Conservation (phyloP, 1,284 basidiomycete genomes). For the Rhodotorula glutinis region DNA sequence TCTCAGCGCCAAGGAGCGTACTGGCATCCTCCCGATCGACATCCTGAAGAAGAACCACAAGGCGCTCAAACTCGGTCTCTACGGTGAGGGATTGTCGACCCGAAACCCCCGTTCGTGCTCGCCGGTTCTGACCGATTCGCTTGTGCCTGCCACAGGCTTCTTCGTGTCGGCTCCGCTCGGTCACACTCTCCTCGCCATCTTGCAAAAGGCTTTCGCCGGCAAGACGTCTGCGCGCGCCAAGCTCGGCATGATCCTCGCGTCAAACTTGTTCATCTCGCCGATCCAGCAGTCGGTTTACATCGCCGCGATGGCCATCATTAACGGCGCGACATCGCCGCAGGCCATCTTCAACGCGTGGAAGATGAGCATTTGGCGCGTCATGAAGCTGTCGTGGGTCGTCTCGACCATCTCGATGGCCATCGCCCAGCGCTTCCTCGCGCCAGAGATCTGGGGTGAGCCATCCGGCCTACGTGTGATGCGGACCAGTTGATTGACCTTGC, state of each 20-base stretch:
- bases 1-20: slow-evolving; percentile 38
- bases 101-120: background rate
- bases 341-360: slow-evolving; percentile 69
- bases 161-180: slow-evolving; percentile 77
- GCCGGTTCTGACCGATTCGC: background rate
- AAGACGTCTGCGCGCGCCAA: slow-evolving; percentile 66
- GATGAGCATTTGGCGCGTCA: slow-evolving; percentile 68
- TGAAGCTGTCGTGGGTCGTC: slow-evolving; percentile 71
- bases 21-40: slow-evolving; percentile 42
- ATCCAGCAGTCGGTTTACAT: slow-evolving; percentile 60
- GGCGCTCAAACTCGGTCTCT: slow-evolving; percentile 43
- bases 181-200: slow-evolving; percentile 65
- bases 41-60: slow-evolving; percentile 42
- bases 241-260: slow-evolving; percentile 70
- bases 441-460: slow-evolving; percentile 51
- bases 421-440: slow-evolving; percentile 70
- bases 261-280: slow-evolving; percentile 73
- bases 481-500: background rate
- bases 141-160: slow-evolving; percentile 55
- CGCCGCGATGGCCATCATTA: slow-evolving; percentile 76
- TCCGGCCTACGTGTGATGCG: background rate
- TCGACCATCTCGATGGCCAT: slow-evolving; percentile 67
- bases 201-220: slow-evolving; percentile 74
- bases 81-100: slow-evolving; percentile 20
- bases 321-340: slow-evolving; percentile 66